These are phyloP conservation scores for Candida buenavistaensis DNA, from an alignment of 1,139 yeast species.

Conservation along the genomic window DNA sequence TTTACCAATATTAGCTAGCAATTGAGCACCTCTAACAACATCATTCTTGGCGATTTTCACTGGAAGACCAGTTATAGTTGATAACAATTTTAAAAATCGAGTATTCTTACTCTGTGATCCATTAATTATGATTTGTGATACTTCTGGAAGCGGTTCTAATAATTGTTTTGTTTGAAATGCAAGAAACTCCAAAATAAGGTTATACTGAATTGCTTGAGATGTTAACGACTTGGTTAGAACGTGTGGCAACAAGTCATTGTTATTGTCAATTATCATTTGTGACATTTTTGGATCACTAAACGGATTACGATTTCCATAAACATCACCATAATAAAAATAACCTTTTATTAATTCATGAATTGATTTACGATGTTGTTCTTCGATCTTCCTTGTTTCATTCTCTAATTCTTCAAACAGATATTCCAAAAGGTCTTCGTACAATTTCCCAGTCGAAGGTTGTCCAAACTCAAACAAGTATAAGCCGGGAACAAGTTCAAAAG, in stretches of 20 bases:
- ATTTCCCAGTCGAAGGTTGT: conserved; percentile 56
- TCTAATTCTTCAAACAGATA: conserved; percentile 40
- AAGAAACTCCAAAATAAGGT: conserved; percentile 48
- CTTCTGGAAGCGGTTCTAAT: conserved; percentile 17
- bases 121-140: conserved; percentile 36
- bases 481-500: conserved; percentile 34
- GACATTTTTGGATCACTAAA: conserved; percentile 49
- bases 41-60: conserved; percentile 20
- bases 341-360: conserved; percentile 35
- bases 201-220: conserved; percentile 39
- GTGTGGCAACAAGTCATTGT: conserved; percentile 25
- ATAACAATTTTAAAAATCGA: conserved; percentile 36
- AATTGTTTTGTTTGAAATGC: conserved; percentile 50
- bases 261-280: conserved; percentile 49
- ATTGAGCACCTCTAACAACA: conserved; percentile 38
- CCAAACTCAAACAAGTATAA: conserved; percentile 50
- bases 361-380: conserved; percentile 17
- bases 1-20: conserved; percentile 21
- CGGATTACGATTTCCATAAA: conserved; percentile 58
- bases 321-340: conserved; percentile 53
- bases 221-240: conserved; percentile 1
- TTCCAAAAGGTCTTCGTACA: conserved; percentile 46
- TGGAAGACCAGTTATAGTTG: conserved; percentile 21
- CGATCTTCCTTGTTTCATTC: conserved; percentile 20
- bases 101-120: conserved; percentile 55